Evolutionary conservation across 768 basidiomycete species (phyloP).

Genomic region (Obba rivulosa): DNA sequence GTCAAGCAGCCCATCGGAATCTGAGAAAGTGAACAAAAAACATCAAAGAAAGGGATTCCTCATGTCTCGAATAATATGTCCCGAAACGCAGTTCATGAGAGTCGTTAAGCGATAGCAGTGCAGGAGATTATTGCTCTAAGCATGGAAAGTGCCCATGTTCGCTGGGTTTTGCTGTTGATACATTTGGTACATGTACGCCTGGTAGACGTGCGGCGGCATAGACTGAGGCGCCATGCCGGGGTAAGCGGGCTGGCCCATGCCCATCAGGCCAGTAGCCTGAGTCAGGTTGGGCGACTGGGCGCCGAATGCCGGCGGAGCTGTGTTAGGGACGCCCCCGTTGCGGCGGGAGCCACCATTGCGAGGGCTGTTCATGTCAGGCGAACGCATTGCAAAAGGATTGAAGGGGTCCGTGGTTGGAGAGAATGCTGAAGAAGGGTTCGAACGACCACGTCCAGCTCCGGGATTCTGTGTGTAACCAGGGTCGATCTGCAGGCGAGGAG

Average conservation of each 20-base stretch:
- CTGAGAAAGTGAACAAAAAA: constrained; percentile 4
- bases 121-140: constrained; percentile 21
- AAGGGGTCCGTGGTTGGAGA: constrained; percentile 51
- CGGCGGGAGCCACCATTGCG: constrained; percentile 39
- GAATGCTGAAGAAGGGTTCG: constrained; percentile 40
- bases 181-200: constrained; percentile 80
- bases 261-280: constrained; percentile 52
- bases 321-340: constrained; percentile 33
- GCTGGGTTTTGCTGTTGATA: constrained; percentile 73
- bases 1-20: constrained; percentile 5
- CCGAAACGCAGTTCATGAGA: constrained; percentile 15
- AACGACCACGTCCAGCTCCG: constrained; percentile 41
- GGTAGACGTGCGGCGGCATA: constrained; percentile 64
- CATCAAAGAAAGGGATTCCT: constrained; percentile 13
- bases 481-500: constrained; percentile 68
- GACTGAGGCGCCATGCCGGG: constrained; percentile 52
- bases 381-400: constrained; percentile 51
- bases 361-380: constrained; percentile 47
- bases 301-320: constrained; percentile 37
- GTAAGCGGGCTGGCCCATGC: constrained; percentile 65
- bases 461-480: constrained; percentile 44
- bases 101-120: constrained; percentile 20
- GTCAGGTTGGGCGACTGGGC: constrained; percentile 56
- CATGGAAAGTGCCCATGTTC: constrained; percentile 70
- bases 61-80: constrained; percentile 14